Conservation (phyloP, 768 basidiomycete genomes). For the Dacryopinax spathularia region DNA sequence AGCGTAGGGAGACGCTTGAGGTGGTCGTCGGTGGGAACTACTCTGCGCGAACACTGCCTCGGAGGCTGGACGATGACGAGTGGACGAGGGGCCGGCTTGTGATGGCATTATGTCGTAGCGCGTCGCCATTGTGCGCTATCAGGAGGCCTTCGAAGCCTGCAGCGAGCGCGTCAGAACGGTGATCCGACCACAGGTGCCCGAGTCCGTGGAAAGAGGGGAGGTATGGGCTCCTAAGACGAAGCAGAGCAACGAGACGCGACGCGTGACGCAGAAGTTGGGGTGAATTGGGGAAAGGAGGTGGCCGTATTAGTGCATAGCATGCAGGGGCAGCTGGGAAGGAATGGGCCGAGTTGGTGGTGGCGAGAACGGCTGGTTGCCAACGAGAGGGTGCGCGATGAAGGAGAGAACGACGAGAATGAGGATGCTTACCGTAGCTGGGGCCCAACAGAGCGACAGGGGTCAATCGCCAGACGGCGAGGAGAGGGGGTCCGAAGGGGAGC, state of each 20-base stretch:
- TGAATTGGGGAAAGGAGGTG: not conserved
- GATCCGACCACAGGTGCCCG: too few relatives aligned
- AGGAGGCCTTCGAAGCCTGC: not conserved
- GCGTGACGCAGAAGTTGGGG: not conserved
- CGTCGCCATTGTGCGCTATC: not conserved
- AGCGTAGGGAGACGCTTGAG: not conserved
- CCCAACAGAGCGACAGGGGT: not conserved
- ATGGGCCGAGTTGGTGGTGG: not conserved
- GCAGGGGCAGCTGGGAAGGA: not conserved
- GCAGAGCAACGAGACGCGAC: not conserved
- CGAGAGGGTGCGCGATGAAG: not conserved
- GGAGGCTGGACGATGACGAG: not conserved
- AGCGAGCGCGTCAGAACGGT: not conserved
- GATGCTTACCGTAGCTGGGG: not conserved
- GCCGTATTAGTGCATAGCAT: not conserved
- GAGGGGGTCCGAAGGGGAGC: not conserved
- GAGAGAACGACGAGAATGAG: not conserved
- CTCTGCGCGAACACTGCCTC: not conserved
- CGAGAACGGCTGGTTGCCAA: not conserved
- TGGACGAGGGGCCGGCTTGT: not conserved
- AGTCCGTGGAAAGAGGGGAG: not conserved
- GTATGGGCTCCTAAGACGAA: not conserved
- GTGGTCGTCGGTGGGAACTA: not conserved
- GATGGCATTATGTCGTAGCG: slow-evolving; percentile 1
- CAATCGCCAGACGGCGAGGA: not conserved